Evolutionary conservation across 306 rosid species (phyloP).

Genomic region (Parietaria judaica): DNA sequence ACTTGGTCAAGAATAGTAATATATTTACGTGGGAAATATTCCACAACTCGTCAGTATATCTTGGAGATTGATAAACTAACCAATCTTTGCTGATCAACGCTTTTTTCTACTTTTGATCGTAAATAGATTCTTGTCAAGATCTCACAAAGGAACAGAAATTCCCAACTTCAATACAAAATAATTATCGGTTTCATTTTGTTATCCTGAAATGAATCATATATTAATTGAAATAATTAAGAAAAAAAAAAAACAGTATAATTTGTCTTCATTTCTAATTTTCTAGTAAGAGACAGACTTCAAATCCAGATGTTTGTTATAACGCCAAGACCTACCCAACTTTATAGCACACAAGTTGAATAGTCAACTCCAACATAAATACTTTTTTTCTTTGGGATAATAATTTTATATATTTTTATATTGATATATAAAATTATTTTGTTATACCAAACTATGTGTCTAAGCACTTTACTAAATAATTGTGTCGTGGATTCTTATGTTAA

Average conservation of each 20-base stretch:
- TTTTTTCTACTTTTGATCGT: not conserved
- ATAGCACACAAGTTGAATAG: not conserved
- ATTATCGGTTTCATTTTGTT: not conserved
- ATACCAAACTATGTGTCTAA: slow-evolving; percentile 6
- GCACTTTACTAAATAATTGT: not conserved
- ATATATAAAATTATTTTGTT: slow-evolving; percentile 5
- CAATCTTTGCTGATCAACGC: not conserved
- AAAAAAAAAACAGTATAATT: not conserved
- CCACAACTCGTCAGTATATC: too few relatives aligned
- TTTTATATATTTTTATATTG: not conserved
- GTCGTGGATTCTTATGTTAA: too few relatives aligned
- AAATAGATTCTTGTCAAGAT: not conserved
- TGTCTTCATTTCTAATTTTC: not conserved
- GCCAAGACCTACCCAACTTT: not conserved
- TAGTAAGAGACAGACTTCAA: slow-evolving; percentile 4
- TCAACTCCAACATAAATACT: not conserved
- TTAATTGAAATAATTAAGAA: not conserved
- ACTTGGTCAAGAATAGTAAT: not conserved
- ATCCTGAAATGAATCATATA: too few relatives aligned
- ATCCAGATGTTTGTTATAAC: slow-evolving; percentile 3
- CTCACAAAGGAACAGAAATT: not conserved
- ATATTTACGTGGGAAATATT: not conserved
- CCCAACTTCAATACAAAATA: not conserved
- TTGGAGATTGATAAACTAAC: not conserved
- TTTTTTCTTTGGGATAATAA: not conserved